phyloP scores from a whole-genome alignment of 2,329 filamentous ascomycete genomes.

The Arthrobotrys entomopaga region DNA sequence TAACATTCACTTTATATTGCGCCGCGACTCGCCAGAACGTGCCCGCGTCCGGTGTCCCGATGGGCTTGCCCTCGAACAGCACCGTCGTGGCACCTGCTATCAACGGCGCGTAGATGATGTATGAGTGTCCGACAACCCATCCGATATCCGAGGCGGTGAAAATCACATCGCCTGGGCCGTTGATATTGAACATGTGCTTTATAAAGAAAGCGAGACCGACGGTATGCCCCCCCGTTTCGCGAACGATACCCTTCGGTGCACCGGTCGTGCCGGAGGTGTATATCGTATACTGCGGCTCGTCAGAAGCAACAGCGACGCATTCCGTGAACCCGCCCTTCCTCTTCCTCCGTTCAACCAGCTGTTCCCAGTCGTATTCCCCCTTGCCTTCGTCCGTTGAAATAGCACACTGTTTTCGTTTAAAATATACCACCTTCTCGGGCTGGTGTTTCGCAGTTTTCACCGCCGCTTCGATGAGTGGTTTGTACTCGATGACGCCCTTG shows the following conservation, averaged over 20 bases:
- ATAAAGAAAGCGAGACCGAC: slow-evolving; percentile 86
- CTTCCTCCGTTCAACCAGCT: slow-evolving; percentile 74
- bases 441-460: slow-evolving; percentile 71
- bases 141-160: slow-evolving; percentile 87
- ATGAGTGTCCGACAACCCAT: slow-evolving; percentile 88
- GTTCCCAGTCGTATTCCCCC: slow-evolving; percentile 82
- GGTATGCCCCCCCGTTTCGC: slow-evolving; percentile 85
- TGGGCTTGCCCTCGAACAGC: slow-evolving; percentile 91
- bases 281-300: slow-evolving; percentile 87
- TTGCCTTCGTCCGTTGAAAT: slow-evolving; percentile 74
- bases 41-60: slow-evolving; percentile 86
- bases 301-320: slow-evolving; percentile 69
- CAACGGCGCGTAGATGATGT: slow-evolving; percentile 91
- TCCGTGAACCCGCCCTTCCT: slow-evolving; percentile 66
- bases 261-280: slow-evolving; percentile 88
- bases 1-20: slow-evolving; percentile 82
- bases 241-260: slow-evolving; percentile 81
- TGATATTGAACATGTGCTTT: slow-evolving; percentile 82
- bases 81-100: slow-evolving; percentile 86
- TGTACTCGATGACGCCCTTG: slow-evolving; percentile 73
- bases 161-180: slow-evolving; percentile 83
- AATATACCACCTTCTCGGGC: slow-evolving; percentile 79
- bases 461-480: slow-evolving; percentile 79
- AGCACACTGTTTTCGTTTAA: slow-evolving; percentile 80
- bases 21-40: slow-evolving; percentile 88